Conservation (phyloP, 2,329 filamentous ascomycete genomes). For the Pseudocercospora ulei region DNA sequence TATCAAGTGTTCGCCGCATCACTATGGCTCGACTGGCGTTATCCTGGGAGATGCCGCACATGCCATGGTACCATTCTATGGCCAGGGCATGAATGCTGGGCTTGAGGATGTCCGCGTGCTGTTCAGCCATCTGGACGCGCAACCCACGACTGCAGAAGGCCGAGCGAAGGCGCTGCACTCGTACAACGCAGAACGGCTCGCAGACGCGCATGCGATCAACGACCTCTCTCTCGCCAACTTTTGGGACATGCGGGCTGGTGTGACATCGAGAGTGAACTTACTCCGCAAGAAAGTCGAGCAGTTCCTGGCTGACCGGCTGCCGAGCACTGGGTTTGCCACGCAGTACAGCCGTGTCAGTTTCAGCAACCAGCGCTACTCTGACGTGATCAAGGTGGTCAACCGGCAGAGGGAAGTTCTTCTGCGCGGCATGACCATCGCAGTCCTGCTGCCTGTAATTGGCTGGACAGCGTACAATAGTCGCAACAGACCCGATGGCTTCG, state of each 20-base stretch:
- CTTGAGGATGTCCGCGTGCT: conserved; percentile 87
- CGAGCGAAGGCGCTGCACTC: conserved; percentile 50
- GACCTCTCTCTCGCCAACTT: conserved; percentile 88
- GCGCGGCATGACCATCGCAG: conserved; percentile 43
- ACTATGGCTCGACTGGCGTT: conserved; percentile 65
- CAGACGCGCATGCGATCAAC: conserved; percentile 82
- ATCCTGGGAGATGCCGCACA: conserved; percentile 91
- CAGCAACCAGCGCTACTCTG: conserved; percentile 80
- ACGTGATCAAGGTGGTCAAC: conserved; percentile 62
- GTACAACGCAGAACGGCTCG: conserved; percentile 64
- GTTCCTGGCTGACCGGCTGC: conserved; percentile 63
- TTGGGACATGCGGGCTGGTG: conserved; percentile 81
- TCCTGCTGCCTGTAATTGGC: conserved; percentile 27
- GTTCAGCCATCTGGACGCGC: conserved; percentile 68
- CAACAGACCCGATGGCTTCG: conserved; percentile 14
- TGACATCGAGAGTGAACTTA: conserved; percentile 66
- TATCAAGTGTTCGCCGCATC: conserved; percentile 85
- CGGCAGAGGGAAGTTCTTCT: conserved; percentile 50
- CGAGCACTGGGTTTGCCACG: conserved; percentile 74
- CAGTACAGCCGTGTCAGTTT: conserved; percentile 91
- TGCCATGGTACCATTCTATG: conserved; percentile 97
- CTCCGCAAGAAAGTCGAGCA: conserved; percentile 82
- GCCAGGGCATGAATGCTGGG: conserved; percentile 94
- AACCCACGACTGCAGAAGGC: conserved; percentile 41
- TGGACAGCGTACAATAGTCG: conserved; percentile 26